These are phyloP conservation scores for Neurospora africana DNA, from an alignment of 495 filamentous ascomycete species.

Conservation along the genomic window DNA sequence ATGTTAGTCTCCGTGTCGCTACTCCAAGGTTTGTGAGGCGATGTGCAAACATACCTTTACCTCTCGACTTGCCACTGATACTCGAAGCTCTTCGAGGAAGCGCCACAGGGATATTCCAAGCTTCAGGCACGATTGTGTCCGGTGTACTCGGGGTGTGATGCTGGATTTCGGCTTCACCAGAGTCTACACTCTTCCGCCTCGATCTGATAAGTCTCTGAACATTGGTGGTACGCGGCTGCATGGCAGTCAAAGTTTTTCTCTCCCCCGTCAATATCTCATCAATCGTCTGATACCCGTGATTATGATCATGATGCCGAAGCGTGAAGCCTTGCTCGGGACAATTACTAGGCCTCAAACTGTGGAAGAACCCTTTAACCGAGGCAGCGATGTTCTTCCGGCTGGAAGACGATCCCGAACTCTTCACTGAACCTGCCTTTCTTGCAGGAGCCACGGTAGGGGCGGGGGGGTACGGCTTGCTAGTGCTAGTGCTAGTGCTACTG, in stretches of 20 bases:
- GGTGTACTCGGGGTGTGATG: constrained; percentile 3
- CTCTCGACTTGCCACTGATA: neutral
- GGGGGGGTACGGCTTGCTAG: neutral
- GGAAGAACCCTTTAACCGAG: constrained; percentile 23
- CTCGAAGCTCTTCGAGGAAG: constrained; percentile 10
- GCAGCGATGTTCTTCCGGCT: constrained; percentile 6
- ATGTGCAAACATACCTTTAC: neutral
- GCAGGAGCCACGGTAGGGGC: neutral
- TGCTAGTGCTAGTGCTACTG: neutral
- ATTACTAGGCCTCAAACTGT: constrained; percentile 26
- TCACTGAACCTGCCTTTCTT: neutral
- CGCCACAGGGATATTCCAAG: constrained; percentile 12
- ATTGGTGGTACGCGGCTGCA: neutral
- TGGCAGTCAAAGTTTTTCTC: neutral
- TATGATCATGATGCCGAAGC: constrained; percentile 3
- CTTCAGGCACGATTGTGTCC: constrained; percentile 9
- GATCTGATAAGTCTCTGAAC: neutral
- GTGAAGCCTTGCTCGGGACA: constrained; percentile 36
- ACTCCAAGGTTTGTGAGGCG: neutral
- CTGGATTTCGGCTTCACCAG: neutral
- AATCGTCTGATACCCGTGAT: neutral
- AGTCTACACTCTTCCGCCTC: neutral
- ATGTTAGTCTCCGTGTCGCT: neutral
- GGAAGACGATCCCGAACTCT: neutral
- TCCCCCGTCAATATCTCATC: neutral